These are phyloP conservation scores for Stephania cephalantha DNA, from an alignment of 164 flowering plant genomes.

Conservation along the genomic window DNA sequence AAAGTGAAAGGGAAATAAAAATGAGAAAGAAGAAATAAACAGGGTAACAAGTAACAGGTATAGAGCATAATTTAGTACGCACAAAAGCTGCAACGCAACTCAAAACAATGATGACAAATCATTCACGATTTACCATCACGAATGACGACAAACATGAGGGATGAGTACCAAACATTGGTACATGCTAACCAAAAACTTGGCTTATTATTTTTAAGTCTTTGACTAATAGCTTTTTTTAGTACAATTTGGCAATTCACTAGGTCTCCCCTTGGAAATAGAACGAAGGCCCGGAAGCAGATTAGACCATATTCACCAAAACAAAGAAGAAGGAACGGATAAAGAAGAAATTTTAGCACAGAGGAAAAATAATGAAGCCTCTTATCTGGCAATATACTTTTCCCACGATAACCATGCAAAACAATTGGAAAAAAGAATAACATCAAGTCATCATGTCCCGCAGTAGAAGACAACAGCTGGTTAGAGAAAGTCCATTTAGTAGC, in stretches of 20 bases:
- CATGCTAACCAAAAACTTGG: not conserved
- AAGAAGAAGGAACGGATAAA: not conserved
- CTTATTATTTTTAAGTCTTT: not conserved
- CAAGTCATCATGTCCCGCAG: not conserved
- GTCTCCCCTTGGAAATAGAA: not conserved
- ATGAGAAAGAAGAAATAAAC: not conserved
- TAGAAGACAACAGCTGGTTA: not conserved
- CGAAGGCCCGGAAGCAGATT: not conserved
- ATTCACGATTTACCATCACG: not conserved
- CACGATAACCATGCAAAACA: not conserved
- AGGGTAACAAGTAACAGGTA: not conserved
- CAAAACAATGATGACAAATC: not conserved
- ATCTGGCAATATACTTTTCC: no score
- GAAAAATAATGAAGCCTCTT: no score
- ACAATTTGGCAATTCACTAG: not conserved
- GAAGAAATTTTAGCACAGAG: not conserved
- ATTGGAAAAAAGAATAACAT: not conserved
- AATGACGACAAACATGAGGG: slow-evolving; percentile 1
- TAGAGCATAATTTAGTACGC: not conserved
- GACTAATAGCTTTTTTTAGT: not conserved
- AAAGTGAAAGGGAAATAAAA: not conserved
- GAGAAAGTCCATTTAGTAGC: not conserved
- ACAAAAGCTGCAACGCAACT: not conserved
- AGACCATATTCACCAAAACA: not conserved
- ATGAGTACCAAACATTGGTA: not conserved